phyloP scores from a whole-genome alignment of 768 basidiomycete species.

The Boletus pseudo-olivaceus region DNA sequence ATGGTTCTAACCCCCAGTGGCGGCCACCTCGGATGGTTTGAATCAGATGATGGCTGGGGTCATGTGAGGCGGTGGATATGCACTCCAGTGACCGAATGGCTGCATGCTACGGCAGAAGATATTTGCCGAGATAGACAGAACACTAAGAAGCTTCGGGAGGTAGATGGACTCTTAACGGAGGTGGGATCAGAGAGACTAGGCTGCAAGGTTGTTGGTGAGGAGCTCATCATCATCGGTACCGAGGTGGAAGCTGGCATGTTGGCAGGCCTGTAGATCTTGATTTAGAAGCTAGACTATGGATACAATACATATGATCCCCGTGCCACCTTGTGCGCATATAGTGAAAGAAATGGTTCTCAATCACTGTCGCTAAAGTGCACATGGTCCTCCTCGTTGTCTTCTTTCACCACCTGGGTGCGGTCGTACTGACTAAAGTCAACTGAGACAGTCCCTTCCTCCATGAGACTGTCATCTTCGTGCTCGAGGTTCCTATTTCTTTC shows the following conservation, averaged over 20 bases:
- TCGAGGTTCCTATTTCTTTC: slow-evolving; percentile 72
- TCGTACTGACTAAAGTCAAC: slow-evolving; percentile 92
- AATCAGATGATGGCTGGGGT: slow-evolving; percentile 39
- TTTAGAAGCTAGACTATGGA: slow-evolving; percentile 12
- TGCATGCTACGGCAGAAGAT: slow-evolving; percentile 54
- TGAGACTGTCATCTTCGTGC: slow-evolving; percentile 68
- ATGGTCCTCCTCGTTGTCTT: slow-evolving; percentile 56
- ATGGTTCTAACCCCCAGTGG: slow-evolving; percentile 63
- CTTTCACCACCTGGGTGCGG: slow-evolving; percentile 47
- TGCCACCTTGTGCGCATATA: slow-evolving; percentile 1
- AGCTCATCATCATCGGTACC: slow-evolving; percentile 50
- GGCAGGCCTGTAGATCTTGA: slow-evolving; percentile 50
- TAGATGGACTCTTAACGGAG: slow-evolving; percentile 61
- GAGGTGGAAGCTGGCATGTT: slow-evolving; percentile 53
- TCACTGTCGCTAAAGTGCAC: slow-evolving; percentile 88
- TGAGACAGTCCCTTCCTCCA: slow-evolving; percentile 83
- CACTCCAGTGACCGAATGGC: slow-evolving; percentile 71
- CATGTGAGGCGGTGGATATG: slow-evolving; percentile 56
- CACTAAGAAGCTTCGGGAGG: slow-evolving; percentile 39
- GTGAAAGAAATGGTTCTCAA: slow-evolving; percentile 33
- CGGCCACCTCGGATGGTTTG: slow-evolving; percentile 85
- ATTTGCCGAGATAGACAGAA: slow-evolving; percentile 37
- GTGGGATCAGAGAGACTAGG: slow-evolving; percentile 54
- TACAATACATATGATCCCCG: slow-evolving; percentile 6
- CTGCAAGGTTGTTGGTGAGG: slow-evolving; percentile 54